These are phyloP conservation scores for Eucalyptus coolabah DNA, from an alignment of 345 rosid genomes.

Conservation along the genomic window DNA sequence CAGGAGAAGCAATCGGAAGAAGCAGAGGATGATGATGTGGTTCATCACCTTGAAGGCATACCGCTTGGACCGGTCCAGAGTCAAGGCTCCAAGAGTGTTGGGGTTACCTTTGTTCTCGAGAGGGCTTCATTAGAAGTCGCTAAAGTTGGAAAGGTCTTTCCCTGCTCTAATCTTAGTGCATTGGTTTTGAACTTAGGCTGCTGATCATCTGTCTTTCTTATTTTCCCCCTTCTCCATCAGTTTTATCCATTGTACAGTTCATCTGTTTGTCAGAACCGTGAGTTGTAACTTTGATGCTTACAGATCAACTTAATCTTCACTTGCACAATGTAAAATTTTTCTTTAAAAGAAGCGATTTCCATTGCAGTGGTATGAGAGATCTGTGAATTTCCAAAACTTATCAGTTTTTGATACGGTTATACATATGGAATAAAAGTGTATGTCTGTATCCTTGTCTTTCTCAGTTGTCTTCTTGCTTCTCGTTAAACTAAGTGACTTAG, in stretches of 20 bases:
- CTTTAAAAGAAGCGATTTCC: background rate
- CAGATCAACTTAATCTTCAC: background rate
- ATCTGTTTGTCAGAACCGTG: background rate
- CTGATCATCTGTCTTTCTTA: background rate
- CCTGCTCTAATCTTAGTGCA: background rate
- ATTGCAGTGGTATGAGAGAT: background rate
- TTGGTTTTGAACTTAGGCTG: background rate
- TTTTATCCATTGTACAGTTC: background rate
- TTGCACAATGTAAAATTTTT: background rate
- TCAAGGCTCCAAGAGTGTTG: conserved; percentile 12
- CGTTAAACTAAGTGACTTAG: background rate
- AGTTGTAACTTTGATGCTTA: too few relatives aligned
- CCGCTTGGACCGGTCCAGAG: conserved; percentile 23
- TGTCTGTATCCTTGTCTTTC: background rate
- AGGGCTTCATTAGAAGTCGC: conserved; percentile 84
- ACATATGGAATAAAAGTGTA: background rate
- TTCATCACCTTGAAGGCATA: conserved; percentile 36
- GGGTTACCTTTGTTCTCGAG: conserved; percentile 69
- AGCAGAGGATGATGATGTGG: conserved; percentile 9
- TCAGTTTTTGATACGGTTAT: background rate
- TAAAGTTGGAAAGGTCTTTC: conserved; percentile 83
- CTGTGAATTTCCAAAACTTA: background rate
- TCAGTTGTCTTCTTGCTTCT: background rate
- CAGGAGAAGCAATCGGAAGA: conserved; percentile 8
- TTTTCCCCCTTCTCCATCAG: background rate